These are phyloP conservation scores for Quercus berberidifolia DNA, from an alignment of 306 rosid genomes.

Conservation along the genomic window DNA sequence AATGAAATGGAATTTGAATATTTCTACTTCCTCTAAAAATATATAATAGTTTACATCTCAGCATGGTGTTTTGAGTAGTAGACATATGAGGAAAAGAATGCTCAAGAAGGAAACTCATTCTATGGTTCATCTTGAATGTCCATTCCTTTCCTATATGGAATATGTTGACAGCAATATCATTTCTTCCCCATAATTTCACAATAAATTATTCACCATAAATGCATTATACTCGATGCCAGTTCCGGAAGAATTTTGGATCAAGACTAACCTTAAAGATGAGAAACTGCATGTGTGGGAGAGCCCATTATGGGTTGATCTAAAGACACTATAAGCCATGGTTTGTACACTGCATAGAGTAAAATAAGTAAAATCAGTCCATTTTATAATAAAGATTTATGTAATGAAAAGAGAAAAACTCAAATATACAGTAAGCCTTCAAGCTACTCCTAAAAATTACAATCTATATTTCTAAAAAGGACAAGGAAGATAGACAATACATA, in stretches of 20 bases:
- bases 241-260: neutral
- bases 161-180: neutral
- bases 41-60: neutral
- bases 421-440: no score
- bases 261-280: constrained; percentile 18
- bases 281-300: neutral
- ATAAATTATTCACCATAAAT: neutral
- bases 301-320: constrained; percentile 4
- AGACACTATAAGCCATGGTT: constrained; percentile 35
- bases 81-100: neutral
- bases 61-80: neutral
- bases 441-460: no score
- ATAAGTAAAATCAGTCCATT: constrained; percentile 8
- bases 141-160: neutral
- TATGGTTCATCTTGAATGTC: neutral
- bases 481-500: no score
- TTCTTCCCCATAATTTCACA: neutral
- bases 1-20: neutral
- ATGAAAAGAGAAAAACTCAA: no score
- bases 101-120: neutral
- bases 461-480: no score
- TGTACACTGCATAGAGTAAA: constrained; percentile 44
- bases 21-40: neutral
- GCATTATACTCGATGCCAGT: neutral
- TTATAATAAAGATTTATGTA: no score